Percentiles rank a stretch among this genome's conserved stretches.
Conservation (phyloP, 2,329 filamentous ascomycete genomes). For the Blumeria graminis region DNA sequence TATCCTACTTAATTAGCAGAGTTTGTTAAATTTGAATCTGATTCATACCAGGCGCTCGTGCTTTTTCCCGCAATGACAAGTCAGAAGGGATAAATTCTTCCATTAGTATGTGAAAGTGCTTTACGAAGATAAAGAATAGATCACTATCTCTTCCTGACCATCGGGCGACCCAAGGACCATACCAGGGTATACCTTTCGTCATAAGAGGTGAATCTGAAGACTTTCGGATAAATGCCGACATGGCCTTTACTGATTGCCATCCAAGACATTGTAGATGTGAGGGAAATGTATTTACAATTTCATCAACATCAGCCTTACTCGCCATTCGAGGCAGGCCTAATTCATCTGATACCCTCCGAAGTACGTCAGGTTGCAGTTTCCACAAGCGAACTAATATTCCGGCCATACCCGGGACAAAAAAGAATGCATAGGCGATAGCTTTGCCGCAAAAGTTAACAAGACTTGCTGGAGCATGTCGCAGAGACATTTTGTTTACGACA, state of each 20-base stretch:
- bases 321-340: constrained; percentile 28
- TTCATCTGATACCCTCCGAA: constrained; percentile 37
- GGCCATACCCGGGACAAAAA: constrained; percentile 47
- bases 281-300: constrained; percentile 17
- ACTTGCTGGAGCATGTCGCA: constrained; percentile 28
- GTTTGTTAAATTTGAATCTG: neutral
- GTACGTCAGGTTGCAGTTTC: constrained; percentile 31
- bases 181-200: constrained; percentile 38
- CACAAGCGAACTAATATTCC: constrained; percentile 43
- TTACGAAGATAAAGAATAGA: constrained; percentile 49
- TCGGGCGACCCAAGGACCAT: constrained; percentile 41
- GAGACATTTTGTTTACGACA: constrained; percentile 50
- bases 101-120: constrained; percentile 42
- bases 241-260: constrained; percentile 31
- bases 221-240: constrained; percentile 28
- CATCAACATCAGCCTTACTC: constrained; percentile 19
- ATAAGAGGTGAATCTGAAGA: constrained; percentile 30
- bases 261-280: constrained; percentile 30
- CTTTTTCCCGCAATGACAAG: constrained; percentile 27
- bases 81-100: constrained; percentile 30
- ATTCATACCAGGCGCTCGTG: constrained; percentile 27
- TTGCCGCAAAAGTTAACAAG: constrained; percentile 48
- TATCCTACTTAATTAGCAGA: constrained; percentile 21
- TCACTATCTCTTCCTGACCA: constrained; percentile 54
- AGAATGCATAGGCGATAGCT: constrained; percentile 49